Evolutionary conservation across 176 grass and related monocot genomes (phyloP).

Genomic region (Aegilops umbellulata): DNA sequence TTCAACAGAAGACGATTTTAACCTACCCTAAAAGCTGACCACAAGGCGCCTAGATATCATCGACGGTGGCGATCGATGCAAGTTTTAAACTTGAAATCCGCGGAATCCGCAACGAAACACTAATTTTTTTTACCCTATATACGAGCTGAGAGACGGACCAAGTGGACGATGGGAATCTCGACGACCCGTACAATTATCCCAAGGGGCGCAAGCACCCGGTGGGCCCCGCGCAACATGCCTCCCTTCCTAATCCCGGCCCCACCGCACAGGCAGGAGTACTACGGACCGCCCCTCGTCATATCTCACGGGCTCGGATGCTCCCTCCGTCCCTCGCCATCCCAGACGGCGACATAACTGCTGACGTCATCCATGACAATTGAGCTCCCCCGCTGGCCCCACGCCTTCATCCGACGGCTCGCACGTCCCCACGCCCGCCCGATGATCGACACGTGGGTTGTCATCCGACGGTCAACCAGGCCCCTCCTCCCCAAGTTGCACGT

Average conservation of each 20-base stretch:
- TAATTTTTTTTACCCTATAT: not conserved
- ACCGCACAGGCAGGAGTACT: not conserved
- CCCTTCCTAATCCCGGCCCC: not conserved
- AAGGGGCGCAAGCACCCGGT: not conserved
- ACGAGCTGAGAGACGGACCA: not conserved
- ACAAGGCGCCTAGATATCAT: not conserved
- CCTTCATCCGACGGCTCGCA: slow-evolving; percentile 19
- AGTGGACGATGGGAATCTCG: slow-evolving; percentile 19
- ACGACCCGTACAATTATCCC: not conserved
- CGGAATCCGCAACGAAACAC: not conserved
- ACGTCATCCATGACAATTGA: slow-evolving; percentile 56
- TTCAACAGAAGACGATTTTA: not conserved
- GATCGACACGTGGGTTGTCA: not conserved
- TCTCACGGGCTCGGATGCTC: not conserved
- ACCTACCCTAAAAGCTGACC: not conserved
- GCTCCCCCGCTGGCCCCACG: rapidly evolving
- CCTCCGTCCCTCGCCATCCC: not conserved
- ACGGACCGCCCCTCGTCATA: not conserved
- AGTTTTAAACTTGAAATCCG: not conserved
- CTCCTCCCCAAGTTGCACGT: not conserved
- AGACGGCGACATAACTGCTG: slow-evolving; percentile 33
- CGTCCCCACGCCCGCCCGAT: not conserved
- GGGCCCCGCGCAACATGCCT: not conserved
- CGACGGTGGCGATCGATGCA: not conserved
- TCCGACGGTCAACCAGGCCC: not conserved